Percentiles rank a stretch among this genome's conserved stretches.
These are phyloP conservation scores for Perkinsus olseni DNA, from an alignment of 169 alveolate genomes.

Conservation along the genomic window DNA sequence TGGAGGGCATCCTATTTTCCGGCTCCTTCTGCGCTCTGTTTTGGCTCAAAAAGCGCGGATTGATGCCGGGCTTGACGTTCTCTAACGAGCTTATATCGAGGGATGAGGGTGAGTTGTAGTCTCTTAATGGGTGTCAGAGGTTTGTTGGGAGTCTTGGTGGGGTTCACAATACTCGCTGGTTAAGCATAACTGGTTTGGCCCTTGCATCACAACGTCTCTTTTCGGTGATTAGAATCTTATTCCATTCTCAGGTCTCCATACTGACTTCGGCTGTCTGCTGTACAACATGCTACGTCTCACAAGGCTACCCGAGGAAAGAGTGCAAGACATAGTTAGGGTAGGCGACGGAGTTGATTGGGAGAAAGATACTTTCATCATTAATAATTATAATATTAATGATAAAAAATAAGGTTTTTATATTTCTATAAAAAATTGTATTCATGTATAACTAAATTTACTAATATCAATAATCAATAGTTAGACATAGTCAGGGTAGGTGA, in stretches of 20 bases:
- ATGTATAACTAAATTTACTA: not conserved
- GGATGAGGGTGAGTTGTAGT: slow-evolving; percentile 75
- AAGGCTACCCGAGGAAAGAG: slow-evolving; percentile 42
- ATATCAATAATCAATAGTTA: no score
- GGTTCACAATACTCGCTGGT: no score
- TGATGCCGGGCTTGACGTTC: slow-evolving; percentile 92
- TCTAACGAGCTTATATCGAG: slow-evolving; percentile 93
- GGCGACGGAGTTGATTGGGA: not conserved
- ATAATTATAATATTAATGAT: no score
- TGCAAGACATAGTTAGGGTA: not conserved
- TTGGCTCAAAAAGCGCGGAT: slow-evolving; percentile 96
- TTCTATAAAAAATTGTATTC: not conserved
- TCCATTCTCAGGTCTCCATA: slow-evolving; percentile 72
- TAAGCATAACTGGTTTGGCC: not conserved
- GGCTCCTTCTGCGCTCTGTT: slow-evolving; percentile 94
- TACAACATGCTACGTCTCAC: slow-evolving; percentile 74
- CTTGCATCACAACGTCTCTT: not conserved
- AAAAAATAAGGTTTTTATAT: no score
- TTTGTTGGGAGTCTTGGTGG: not conserved
- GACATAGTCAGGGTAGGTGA: not conserved
- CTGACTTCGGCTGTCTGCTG: slow-evolving; percentile 95
- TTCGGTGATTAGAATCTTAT: no score
- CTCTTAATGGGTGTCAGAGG: not conserved
- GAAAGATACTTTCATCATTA: no score
- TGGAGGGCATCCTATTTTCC: slow-evolving; percentile 95